Base-by-base conservation (phyloP, 495 filamentous ascomycete genomes). In the Tuber microsphaerosporum region DNA sequence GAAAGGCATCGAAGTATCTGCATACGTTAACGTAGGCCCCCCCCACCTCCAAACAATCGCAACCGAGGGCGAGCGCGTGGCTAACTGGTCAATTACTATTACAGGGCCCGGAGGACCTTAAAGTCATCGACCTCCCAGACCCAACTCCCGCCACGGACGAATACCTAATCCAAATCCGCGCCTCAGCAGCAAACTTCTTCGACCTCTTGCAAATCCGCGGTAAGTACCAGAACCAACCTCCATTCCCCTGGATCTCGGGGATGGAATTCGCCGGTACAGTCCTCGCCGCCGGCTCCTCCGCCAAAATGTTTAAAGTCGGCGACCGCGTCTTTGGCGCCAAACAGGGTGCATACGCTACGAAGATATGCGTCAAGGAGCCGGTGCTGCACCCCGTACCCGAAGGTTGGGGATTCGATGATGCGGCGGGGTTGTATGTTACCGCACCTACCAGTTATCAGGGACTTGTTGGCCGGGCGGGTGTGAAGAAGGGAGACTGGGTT, bases 111-210 rank as follows among this genome's bases (percentile, higher is more conserved):
- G 82, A 87, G 48, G 92, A 95, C 80, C 93, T 98, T 84, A 87
- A 85, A 77, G 90, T 97, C 73, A 88, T 88, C 22, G 86, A 87
- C 69, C 88, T 97, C 37, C 90, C 93, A 56, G 90, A 91, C 48
- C 94, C 93, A 10, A 85, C 83, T 31, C 92, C 93, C 0, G 84
- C 84, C 4, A 78, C 88, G 65, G 87, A 91, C 82, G 89, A 97
- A 86, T 98, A 97, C 85, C 88, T 96, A 76, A 91, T 98, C 84
- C 88, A 90, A 83, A 91, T 98, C 82, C 92, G 94, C 84, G 94
- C 94, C 69, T 87, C 91, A 16, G 94, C 92, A 41, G 91, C 92
- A 79, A 97, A 97, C 85, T 98, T 97, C 89, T 97, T 97, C 86
- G 94, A 97, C 83, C 90, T 94, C 74, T 87, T 97, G 73, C 93